These are phyloP conservation scores for Neurospora africana DNA, from an alignment of 495 filamentous ascomycete genomes.

Conservation along the genomic window DNA sequence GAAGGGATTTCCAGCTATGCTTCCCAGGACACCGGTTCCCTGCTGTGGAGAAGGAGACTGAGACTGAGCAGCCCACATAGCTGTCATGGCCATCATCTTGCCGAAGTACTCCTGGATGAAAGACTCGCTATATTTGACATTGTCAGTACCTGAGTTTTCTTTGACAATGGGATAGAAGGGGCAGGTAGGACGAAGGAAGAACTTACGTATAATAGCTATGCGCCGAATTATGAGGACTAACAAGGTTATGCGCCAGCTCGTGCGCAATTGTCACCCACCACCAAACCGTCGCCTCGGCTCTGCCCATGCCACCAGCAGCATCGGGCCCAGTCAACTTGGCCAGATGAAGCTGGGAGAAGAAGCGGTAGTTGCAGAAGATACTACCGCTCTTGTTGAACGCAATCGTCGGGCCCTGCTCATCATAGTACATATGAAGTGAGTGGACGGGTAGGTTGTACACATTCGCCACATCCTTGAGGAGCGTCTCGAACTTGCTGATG, in stretches of 20 bases:
- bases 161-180: slow-evolving; percentile 1
- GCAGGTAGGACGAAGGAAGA: not conserved
- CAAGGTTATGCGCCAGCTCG: slow-evolving; percentile 89
- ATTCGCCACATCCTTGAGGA: slow-evolving; percentile 58
- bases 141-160: not conserved
- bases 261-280: slow-evolving; percentile 92
- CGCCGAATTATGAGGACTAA: slow-evolving; percentile 63
- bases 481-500: slow-evolving; percentile 58
- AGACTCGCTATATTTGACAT: slow-evolving; percentile 26
- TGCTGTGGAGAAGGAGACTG: not conserved
- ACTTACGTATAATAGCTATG: slow-evolving; percentile 79
- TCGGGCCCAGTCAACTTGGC: slow-evolving; percentile 15
- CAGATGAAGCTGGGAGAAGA: slow-evolving; percentile 71
- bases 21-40: not conserved
- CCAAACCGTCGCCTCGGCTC: slow-evolving; percentile 61
- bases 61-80: slow-evolving; percentile 5
- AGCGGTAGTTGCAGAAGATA: slow-evolving; percentile 89
- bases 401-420: slow-evolving; percentile 66
- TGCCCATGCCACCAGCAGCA: slow-evolving; percentile 23
- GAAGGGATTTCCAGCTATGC: not conserved
- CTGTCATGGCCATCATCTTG: slow-evolving; percentile 34
- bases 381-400: slow-evolving; percentile 83
- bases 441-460: slow-evolving; percentile 56
- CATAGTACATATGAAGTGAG: slow-evolving; percentile 77
- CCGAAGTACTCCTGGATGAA: slow-evolving; percentile 41